Conservation (phyloP, 257 asterid species). For the Salvia rosmarinus region DNA sequence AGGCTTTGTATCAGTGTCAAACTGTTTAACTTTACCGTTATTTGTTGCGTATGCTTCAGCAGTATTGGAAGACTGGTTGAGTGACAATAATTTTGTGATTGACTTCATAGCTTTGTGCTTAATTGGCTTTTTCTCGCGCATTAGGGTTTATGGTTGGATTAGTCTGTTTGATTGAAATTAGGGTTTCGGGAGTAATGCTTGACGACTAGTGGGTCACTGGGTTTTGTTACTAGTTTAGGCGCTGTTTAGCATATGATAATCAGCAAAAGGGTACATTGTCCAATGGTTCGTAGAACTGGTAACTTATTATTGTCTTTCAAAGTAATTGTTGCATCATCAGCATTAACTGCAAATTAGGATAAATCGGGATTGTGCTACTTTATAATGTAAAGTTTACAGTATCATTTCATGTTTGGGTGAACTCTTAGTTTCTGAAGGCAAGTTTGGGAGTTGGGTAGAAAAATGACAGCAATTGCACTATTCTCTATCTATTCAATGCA, state of each 20-base stretch:
- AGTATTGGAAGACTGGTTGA: background rate
- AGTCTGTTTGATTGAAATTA: conserved; percentile 23
- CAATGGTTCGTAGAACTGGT: too few relatives aligned
- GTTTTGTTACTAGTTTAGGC: conserved; percentile 5
- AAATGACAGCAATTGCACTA: background rate
- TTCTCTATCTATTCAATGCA: conserved; percentile 1
- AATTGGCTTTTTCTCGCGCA: conserved; percentile 13
- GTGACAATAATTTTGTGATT: conserved; percentile 1
- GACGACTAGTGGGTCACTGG: background rate
- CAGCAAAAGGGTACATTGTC: conserved; percentile 1
- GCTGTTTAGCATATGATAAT: background rate
- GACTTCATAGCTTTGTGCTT: background rate
- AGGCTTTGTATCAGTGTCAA: background rate
- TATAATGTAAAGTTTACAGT: background rate
- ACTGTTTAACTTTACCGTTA: background rate
- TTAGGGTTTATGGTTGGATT: conserved; percentile 38
- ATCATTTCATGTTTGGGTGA: background rate
- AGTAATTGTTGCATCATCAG: conserved; percentile 4
- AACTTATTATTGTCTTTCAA: background rate
- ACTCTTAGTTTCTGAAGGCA: background rate
- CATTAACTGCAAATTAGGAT: conserved; percentile 3
- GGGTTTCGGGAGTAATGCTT: conserved; percentile 30
- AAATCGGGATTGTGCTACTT: background rate
- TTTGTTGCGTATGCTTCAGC: conserved; percentile 16
- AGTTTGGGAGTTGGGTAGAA: background rate